phyloP scores from a whole-genome alignment of 805 yeast species.

The Blastobotrys muscicola region DNA sequence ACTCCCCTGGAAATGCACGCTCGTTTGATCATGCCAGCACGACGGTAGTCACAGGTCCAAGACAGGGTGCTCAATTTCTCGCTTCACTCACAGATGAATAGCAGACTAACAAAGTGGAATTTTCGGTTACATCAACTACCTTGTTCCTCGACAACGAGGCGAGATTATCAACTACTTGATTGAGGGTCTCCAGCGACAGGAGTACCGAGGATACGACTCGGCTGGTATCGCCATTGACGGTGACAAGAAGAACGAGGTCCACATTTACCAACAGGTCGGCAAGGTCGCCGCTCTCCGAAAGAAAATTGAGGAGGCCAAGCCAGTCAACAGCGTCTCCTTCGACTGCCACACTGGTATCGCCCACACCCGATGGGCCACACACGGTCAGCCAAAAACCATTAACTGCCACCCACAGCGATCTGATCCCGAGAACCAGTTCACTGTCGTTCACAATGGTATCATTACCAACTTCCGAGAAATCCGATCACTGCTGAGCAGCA shows the following conservation, averaged over 20 bases:
- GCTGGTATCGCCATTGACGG: conserved; percentile 96
- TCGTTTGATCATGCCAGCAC: no score
- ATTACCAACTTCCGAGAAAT: conserved; percentile 92
- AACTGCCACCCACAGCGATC: conserved; percentile 98
- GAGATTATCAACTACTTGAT: conserved; percentile 83
- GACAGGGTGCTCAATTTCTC: no score
- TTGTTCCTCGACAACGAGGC: conserved; percentile 86
- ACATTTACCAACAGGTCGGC: conserved; percentile 78
- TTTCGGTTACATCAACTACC: conserved; percentile 93
- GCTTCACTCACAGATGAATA: no score
- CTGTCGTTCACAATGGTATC: conserved; percentile 96
- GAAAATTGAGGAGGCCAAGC: conserved; percentile 37
- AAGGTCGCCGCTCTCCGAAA: conserved; percentile 78
- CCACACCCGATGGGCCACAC: conserved; percentile 99
- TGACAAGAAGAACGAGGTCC: conserved; percentile 59
- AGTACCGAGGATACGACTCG: conserved; percentile 97
- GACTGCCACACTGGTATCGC: conserved; percentile 92
- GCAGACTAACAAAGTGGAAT: conserved; percentile 57
- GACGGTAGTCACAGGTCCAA: no score
- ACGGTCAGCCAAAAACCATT: conserved; percentile 76
- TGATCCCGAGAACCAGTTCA: conserved; percentile 72
- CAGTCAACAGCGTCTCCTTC: conserved; percentile 49
- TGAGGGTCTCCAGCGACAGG: conserved; percentile 67
- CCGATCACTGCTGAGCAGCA: conserved; percentile 65
- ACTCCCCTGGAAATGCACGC: no score